Base-by-base conservation (phyloP, 805 yeast species). In the Tanozyma kutaoensis region DNA sequence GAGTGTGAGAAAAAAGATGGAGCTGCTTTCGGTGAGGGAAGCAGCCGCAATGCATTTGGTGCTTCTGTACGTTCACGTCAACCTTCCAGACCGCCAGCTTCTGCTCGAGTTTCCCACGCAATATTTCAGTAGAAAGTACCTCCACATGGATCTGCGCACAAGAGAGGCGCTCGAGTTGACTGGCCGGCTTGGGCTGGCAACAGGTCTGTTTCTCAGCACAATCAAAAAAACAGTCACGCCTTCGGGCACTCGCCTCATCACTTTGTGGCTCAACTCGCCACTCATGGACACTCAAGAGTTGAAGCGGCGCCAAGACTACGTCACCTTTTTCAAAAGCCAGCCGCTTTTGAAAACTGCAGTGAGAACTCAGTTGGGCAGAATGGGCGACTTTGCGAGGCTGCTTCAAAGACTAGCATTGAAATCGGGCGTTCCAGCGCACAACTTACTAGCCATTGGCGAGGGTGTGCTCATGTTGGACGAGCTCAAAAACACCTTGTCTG, bases 231-330 rank as follows among this genome's bases (percentile, higher is more conserved):
- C 97, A 0, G 70, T 68, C 3, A 84, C 97, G 0, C 62, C 76
- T 1, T 73, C 91, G 0, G 97, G 97, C 0, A 57, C 93, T 0
- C 56, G 97, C 23, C 43, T 79, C n/a, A 52, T 91, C 9, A 67
- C 76, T 6, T 73, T 75, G 28, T 84, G 96, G 95, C 52, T 88
- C 4, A 62, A 80, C 15, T 72, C 82, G 2, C 98, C 98, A 0
- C 64, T 81, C 0, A 62, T 77, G 8, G 67, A 76, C 39, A 40
- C 67, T 1, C 39, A 44, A 0, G 78, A 70, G 34, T 71, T 91
- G 10, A 47, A 46, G 12, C 40, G 46, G 12, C 56, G 98, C 15
- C 62, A 58, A 28, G 34, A 37, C 3, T 57, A 50, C 30, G 66
- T 60, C 3, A 27, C 36, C 9, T 29, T 55, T 8, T 56, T 57